These are phyloP conservation scores for Pancytospora philotis DNA, from an alignment of 371 early-diverging fungal genomes.

Conservation along the genomic window DNA sequence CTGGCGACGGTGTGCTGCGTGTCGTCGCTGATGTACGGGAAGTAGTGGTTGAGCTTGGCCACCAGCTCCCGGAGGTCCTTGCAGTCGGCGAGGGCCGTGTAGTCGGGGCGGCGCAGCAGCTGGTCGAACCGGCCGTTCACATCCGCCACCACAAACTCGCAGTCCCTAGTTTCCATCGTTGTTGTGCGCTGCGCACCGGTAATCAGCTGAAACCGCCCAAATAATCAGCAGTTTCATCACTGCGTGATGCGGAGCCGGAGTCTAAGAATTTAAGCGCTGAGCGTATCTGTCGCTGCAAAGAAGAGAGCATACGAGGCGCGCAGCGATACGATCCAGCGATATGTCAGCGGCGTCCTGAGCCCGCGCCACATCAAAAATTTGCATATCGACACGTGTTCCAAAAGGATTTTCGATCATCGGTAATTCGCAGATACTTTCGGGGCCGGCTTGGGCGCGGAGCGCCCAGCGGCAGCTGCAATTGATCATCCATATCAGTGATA, in stretches of 20 bases:
- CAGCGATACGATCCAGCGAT: too few species aligned
- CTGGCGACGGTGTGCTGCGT: conserved; percentile 14
- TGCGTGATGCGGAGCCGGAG: not conserved
- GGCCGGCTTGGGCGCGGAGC: too few species aligned
- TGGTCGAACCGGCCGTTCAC: conserved; percentile 49
- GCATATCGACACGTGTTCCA: too few species aligned
- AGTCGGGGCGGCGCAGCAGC: conserved; percentile 45
- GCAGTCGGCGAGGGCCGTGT: conserved; percentile 42
- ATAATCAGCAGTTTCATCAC: not conserved
- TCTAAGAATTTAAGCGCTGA: not conserved
- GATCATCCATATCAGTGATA: too few species aligned
- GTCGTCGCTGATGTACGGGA: conserved; percentile 32
- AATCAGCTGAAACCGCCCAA: not conserved
- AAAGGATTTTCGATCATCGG: too few species aligned
- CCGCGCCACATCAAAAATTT: too few species aligned
- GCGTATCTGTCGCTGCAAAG: too few species aligned
- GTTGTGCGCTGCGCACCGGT: not conserved
- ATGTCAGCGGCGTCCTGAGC: too few species aligned
- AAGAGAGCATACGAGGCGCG: too few species aligned
- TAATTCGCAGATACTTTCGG: too few species aligned
- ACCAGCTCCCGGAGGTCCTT: conserved; percentile 50
- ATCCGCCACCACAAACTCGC: conserved; percentile 33
- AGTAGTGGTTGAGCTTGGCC: conserved; percentile 45
- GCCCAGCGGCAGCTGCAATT: too few species aligned
- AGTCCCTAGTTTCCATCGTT: conserved; percentile 1